Evolutionary conservation across 2,329 filamentous ascomycete species (phyloP), one percentile per base, ranked within the genome.

Genomic region (Epichloe scottii): DNA sequence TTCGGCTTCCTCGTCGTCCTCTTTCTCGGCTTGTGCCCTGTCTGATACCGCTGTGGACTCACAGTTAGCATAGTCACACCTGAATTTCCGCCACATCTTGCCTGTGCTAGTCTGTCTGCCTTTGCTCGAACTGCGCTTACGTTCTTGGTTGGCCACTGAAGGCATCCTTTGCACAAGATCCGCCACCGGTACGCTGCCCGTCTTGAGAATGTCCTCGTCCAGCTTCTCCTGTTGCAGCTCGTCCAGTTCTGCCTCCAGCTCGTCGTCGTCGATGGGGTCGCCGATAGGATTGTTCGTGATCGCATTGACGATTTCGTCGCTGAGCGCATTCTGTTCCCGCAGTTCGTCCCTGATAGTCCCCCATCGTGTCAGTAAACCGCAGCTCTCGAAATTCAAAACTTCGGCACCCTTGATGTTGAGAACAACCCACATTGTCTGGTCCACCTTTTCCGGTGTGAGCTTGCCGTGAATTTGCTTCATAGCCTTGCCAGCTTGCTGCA

Each of bases 1-100:
- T 72, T 97, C 91, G 62, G 85, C 91, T 68, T 97, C 91, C 65
- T 97, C 93, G 76, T 97, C 91, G 67, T 96, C 90, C 67, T 95
- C 89, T 64, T 86, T 82, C 58, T 64, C 66, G 54, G 71, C 70
- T 58, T 79, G 60, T 51, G 60, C 63, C 60, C 61, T 65, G 57
- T 50, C 62, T 34, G 66, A 60, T 30, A 67, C 56, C 50, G 63
- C 67, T 69, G 46, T 45, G 42, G 17, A 15, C 23, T 15, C 8
- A 14, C 6, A 33, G 49, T 60, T 43, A 58, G 52, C 44, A 46
- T 26, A 30, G 30, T 33, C 14, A 23, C 33, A 17, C 38, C 17
- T 4, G 14, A 4, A 26, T n/a, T 6, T 5, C 3, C 19, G 10
- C 45, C 17, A 41, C 8, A 12, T 42, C 35, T 33, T 15, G n/a